These are phyloP conservation scores for Colletotrichum euphorbiae DNA, from an alignment of 2,329 filamentous ascomycete species.

Conservation along the genomic window DNA sequence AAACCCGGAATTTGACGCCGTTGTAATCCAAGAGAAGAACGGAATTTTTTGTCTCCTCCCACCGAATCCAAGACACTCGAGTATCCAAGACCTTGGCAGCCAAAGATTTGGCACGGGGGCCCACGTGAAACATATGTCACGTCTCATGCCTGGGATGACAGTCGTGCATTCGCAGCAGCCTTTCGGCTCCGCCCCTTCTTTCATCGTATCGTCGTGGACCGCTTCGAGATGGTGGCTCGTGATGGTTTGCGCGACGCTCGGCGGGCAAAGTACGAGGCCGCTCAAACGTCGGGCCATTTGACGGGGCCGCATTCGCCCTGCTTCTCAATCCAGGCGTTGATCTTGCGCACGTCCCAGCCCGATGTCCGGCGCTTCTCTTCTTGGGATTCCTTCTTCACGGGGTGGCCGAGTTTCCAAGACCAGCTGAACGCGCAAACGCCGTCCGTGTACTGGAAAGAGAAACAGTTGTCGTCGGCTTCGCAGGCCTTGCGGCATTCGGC, in stretches of 20 bases:
- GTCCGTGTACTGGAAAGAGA: constrained; percentile 56
- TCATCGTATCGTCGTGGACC: not conserved
- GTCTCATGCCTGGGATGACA: constrained; percentile 30
- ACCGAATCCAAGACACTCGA: constrained; percentile 10
- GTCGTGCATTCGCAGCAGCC: constrained; percentile 4
- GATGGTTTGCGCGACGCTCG: not conserved
- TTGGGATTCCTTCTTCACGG: constrained; percentile 46
- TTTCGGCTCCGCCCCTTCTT: not conserved
- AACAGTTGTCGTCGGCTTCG: constrained; percentile 50
- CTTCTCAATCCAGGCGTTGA: constrained; percentile 53
- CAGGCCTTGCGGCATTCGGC: constrained; percentile 60
- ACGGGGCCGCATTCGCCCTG: constrained; percentile 51
- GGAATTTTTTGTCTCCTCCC: not conserved
- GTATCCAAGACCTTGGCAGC: constrained; percentile 12
- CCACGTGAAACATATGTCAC: constrained; percentile 29
- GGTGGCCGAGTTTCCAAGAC: constrained; percentile 54
- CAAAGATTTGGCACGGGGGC: constrained; percentile 11
- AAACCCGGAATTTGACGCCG: not conserved
- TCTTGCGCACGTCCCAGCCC: constrained; percentile 57
- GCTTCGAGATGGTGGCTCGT: not conserved
- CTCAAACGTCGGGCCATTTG: constrained; percentile 47
- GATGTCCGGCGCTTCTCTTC: constrained; percentile 50
- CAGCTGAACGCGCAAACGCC: constrained; percentile 52
- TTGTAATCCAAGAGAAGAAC: not conserved
- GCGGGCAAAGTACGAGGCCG: not conserved